Conservation (phyloP, 441 rosid genomes). For the Euphorbia corollata region DNA sequence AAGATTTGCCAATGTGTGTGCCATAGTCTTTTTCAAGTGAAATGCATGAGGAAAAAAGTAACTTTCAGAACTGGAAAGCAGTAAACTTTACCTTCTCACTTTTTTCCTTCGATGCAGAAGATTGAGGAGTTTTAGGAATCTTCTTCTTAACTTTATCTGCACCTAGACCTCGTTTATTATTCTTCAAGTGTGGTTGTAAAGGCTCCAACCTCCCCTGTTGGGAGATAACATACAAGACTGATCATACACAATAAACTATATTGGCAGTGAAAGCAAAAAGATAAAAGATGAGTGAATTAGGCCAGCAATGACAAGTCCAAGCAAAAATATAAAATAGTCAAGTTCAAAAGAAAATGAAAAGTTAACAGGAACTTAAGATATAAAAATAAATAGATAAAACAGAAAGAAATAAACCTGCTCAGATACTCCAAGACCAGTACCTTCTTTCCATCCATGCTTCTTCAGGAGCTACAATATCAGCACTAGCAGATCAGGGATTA, state of each 20-base stretch:
- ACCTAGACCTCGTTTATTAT: conserved; percentile 75
- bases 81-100: conserved; percentile 28
- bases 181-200: conserved; percentile 44
- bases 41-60: background rate
- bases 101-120: conserved; percentile 23
- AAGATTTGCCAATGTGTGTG: background rate
- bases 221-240: background rate
- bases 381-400: background rate
- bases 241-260: background rate
- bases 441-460: conserved; percentile 96
- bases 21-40: no score
- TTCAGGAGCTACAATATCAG: conserved; percentile 50
- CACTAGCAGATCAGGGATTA: background rate
- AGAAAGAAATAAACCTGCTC: conserved; percentile 41
- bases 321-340: background rate
- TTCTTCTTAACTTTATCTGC: conserved; percentile 44
- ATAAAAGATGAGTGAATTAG: background rate
- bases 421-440: conserved; percentile 67
- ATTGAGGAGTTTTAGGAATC: conserved; percentile 22
- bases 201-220: conserved; percentile 80
- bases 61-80: background rate
- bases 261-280: background rate
- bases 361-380: background rate
- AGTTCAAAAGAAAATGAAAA: background rate
- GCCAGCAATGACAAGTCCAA: background rate